A percentile compares a stretch with the other conserved stretches of the same genome.
Evolutionary conservation across 345 rosid genomes (phyloP).

Genomic region (Bruguiera gymnorhiza): DNA sequence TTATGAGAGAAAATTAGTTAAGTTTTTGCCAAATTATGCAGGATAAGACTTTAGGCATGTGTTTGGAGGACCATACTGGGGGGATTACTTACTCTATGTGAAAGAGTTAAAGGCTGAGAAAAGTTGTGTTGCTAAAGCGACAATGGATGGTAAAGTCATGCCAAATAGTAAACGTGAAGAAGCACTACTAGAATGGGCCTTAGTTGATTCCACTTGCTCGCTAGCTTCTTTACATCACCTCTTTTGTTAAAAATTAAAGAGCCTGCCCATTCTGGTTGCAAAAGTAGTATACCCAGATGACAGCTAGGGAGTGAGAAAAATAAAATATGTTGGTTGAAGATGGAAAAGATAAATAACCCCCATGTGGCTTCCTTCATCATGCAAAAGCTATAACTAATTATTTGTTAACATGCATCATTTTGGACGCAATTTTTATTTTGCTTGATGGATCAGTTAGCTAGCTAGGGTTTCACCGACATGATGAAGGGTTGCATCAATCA

Average conservation of each 20-base stretch:
- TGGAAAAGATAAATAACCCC: neutral
- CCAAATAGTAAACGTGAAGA: too few species aligned
- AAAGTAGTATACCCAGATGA: neutral
- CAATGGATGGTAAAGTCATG: too few species aligned
- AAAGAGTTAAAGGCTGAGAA: too few species aligned
- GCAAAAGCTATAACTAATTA: constrained; percentile 7
- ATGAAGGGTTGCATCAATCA: constrained; percentile 25
- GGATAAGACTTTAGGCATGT: neutral
- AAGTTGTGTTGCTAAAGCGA: too few species aligned
- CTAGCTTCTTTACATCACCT: too few species aligned
- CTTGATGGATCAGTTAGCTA: constrained; percentile 15
- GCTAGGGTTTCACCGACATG: constrained; percentile 18
- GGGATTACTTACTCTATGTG: too few species aligned
- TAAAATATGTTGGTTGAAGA: neutral
- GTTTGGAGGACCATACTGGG: neutral
- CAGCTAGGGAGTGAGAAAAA: neutral
- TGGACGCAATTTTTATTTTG: constrained; percentile 1
- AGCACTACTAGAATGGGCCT: too few species aligned
- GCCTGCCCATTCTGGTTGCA: neutral
- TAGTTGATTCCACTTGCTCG: too few species aligned
- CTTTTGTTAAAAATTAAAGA: too few species aligned
- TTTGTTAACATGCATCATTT: neutral
- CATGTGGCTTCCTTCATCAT: constrained; percentile 18
- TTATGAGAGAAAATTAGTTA: too few species aligned
- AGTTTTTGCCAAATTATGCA: too few species aligned